These are phyloP conservation scores for Fusarium sp. DNA, from an alignment of 2,329 filamentous ascomycete genomes.

Conservation along the genomic window DNA sequence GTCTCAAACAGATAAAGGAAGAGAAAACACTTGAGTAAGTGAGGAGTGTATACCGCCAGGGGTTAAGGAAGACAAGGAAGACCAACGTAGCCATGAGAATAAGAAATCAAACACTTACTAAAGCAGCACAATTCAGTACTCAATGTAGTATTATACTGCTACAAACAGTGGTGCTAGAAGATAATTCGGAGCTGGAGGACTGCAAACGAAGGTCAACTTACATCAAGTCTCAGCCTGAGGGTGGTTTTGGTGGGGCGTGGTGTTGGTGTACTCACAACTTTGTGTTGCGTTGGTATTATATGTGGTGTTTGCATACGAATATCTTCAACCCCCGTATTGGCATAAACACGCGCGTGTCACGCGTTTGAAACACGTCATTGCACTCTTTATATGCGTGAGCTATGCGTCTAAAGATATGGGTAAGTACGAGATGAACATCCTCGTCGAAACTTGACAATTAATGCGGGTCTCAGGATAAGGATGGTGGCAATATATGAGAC, in stretches of 20 bases:
- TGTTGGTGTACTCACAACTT: too few species aligned
- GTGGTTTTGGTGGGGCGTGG: not conserved
- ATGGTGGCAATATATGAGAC: conserved; percentile 3
- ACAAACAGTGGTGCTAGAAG: not conserved
- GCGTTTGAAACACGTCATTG: conserved; percentile 4
- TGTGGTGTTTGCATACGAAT: conserved; percentile 3
- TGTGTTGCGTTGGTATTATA: too few species aligned
- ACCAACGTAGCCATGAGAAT: too few species aligned
- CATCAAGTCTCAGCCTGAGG: not conserved
- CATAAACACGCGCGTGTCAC: not conserved
- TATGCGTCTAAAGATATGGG: conserved; percentile 14
- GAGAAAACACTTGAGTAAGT: too few species aligned
- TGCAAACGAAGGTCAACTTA: not conserved
- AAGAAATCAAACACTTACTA: too few species aligned
- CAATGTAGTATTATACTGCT: too few species aligned
- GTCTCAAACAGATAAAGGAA: too few species aligned
- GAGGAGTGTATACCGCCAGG: too few species aligned
- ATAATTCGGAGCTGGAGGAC: not conserved
- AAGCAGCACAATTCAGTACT: too few species aligned
- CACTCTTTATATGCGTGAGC: not conserved
- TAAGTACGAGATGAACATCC: conserved; percentile 7
- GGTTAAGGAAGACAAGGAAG: too few species aligned
- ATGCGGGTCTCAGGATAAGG: conserved; percentile 13
- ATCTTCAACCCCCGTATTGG: not conserved
- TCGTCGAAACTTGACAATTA: conserved; percentile 9